A percentile compares a stretch with the other conserved stretches of the same genome.
These are phyloP conservation scores for Candida tetrigidarum DNA, from an alignment of 1,139 yeast genomes.

Conservation along the genomic window DNA sequence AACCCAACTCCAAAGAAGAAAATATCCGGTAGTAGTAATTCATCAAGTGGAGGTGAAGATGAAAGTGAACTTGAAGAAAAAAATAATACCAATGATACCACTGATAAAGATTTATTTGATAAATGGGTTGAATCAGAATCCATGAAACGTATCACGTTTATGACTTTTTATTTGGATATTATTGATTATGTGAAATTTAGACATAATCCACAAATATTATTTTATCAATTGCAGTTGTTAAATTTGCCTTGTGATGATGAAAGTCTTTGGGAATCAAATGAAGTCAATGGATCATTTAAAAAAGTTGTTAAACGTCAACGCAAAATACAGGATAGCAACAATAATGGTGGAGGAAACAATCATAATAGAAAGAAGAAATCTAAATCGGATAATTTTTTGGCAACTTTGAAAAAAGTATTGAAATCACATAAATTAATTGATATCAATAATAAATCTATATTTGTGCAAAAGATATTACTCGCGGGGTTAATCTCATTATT, in stretches of 20 bases:
- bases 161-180: slow-evolving; percentile 81
- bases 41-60: slow-evolving; percentile 36
- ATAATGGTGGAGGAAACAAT: slow-evolving; percentile 6
- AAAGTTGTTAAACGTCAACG: slow-evolving; percentile 44
- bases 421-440: slow-evolving; percentile 24
- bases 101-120: slow-evolving; percentile 35
- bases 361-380: slow-evolving; percentile 7
- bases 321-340: slow-evolving; percentile 25
- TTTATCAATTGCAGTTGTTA: slow-evolving; percentile 73
- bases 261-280: slow-evolving; percentile 63
- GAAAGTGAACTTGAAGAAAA: slow-evolving; percentile 18
- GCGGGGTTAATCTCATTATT: slow-evolving; percentile 74
- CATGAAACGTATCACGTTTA: slow-evolving; percentile 74
- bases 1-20: slow-evolving; percentile 47
- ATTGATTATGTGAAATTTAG: slow-evolving; percentile 83
- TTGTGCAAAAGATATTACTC: slow-evolving; percentile 67
- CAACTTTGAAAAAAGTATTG: slow-evolving; percentile 37
- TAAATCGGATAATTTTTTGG: slow-evolving; percentile 34
- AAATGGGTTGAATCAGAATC: slow-evolving; percentile 82
- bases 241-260: slow-evolving; percentile 78
- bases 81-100: slow-evolving; percentile 22
- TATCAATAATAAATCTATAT: slow-evolving; percentile 25
- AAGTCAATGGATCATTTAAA: slow-evolving; percentile 44
- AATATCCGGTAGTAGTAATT: slow-evolving; percentile 23
- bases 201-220: slow-evolving; percentile 68